These are phyloP conservation scores for Petrea volubilis DNA, from an alignment of 257 asterid genomes.

Conservation along the genomic window DNA sequence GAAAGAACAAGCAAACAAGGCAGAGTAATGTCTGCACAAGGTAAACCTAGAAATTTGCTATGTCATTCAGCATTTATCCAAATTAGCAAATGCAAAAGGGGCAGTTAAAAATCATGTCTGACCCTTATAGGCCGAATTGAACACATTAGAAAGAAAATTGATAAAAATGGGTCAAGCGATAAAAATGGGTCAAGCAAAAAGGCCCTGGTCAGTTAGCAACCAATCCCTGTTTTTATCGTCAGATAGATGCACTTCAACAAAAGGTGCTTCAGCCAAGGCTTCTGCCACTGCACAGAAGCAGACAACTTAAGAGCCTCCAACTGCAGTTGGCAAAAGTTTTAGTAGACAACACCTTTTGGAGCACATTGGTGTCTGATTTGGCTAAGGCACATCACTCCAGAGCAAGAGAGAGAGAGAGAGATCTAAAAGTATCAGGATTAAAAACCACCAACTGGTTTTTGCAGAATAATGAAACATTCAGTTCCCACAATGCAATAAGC, in stretches of 20 bases:
- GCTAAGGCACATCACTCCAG: constrained; percentile 60
- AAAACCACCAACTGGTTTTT: neutral
- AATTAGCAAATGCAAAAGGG: neutral
- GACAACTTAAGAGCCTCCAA: constrained; percentile 16
- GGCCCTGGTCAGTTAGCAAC: constrained; percentile 42
- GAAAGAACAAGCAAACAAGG: neutral
- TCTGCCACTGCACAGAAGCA: constrained; percentile 31
- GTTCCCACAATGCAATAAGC: neutral
- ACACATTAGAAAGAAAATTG: neutral
- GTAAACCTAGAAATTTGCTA: neutral
- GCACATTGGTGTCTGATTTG: constrained; percentile 58
- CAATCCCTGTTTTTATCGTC: constrained; percentile 38
- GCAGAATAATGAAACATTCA: neutral
- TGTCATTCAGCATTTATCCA: neutral
- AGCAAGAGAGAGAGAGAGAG: neutral
- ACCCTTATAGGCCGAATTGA: neutral
- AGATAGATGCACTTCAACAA: constrained; percentile 40
- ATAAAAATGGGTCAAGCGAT: no score
- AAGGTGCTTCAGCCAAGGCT: constrained; percentile 27
- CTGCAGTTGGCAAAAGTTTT: constrained; percentile 21
- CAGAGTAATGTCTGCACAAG: neutral
- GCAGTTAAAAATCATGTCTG: neutral
- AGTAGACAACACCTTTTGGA: constrained; percentile 27
- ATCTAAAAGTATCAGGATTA: neutral
- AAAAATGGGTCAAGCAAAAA: neutral